Evolutionary conservation across 1,139 yeast species (phyloP).

Genomic region (Ashbya aceris): DNA sequence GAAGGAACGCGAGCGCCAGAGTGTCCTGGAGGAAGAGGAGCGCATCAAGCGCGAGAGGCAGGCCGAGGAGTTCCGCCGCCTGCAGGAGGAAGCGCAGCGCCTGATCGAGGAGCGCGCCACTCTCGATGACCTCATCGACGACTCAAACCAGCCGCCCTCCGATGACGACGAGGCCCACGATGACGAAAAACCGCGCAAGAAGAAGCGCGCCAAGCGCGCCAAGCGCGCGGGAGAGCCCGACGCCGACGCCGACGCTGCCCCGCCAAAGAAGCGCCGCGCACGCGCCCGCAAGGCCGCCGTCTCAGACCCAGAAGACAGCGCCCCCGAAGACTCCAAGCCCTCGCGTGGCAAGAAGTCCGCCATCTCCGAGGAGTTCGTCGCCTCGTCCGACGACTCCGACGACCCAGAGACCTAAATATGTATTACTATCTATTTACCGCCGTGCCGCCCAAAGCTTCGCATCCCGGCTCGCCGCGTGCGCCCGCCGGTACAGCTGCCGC

Average conservation of each 20-base stretch:
- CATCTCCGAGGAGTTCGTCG: slow-evolving; percentile 36
- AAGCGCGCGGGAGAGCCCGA: slow-evolving; percentile 7
- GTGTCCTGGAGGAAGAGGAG: slow-evolving; percentile 36
- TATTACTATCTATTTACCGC: slow-evolving; percentile 4
- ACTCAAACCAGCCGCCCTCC: slow-evolving; percentile 8
- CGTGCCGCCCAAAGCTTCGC: slow-evolving; percentile 51
- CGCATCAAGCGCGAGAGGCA: slow-evolving; percentile 38
- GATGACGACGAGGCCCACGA: slow-evolving; percentile 14
- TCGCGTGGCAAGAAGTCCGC: slow-evolving; percentile 34
- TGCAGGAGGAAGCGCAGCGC: slow-evolving; percentile 75
- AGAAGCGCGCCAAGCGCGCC: slow-evolving; percentile 21
- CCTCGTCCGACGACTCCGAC: slow-evolving; percentile 41
- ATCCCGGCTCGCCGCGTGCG: slow-evolving; percentile 55
- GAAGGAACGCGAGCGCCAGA: slow-evolving; percentile 50
- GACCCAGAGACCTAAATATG: neutral
- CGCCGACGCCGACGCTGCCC: slow-evolving; percentile 22
- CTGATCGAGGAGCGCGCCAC: slow-evolving; percentile 32
- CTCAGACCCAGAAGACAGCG: slow-evolving; percentile 16
- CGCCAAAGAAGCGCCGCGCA: slow-evolving; percentile 15
- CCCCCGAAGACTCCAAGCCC: slow-evolving; percentile 21
- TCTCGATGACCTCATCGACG: slow-evolving; percentile 29
- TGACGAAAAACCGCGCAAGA: slow-evolving; percentile 15
- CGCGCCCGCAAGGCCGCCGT: slow-evolving; percentile 17
- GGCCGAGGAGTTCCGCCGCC: slow-evolving; percentile 52
- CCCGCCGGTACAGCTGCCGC: slow-evolving; percentile 44